Base-by-base conservation (phyloP, 306 rosid genomes). In the Mucuna pruriens region DNA sequence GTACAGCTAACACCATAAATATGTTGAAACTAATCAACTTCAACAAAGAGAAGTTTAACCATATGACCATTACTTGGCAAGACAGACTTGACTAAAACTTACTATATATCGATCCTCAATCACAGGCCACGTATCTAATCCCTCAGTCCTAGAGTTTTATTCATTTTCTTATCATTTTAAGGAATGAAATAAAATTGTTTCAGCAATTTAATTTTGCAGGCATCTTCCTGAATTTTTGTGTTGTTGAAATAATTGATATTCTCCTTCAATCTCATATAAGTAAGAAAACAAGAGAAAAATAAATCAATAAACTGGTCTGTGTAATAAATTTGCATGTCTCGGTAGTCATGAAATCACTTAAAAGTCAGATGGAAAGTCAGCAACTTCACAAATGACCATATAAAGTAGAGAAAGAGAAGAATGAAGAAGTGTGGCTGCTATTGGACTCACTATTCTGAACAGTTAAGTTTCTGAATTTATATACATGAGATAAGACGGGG, bases 111-210 rank as follows among this genome's bases (percentile, higher is more conserved):
- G 10, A 69, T 54, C 68, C 60, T 49, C 71, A 71, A 54, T 67
- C 71, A 71, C 71, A 40, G 45, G 52, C 40, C 25, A 25, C 3
- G 29, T 60, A 71, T 38, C 4, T 58, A 66, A 74, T 71, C 63
- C 49, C 72, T 46, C 78, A 34, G 69, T 51, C 73, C 51, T 75
- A 79, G 82, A 70, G 70, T 61, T 57, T 1, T 68, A 74, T 66
- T 42, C 49, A 45, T 16, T 34, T 82, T 67, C 31, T 46, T 49
- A 71, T 81, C 76, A 48, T 26, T 40, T 67, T 66, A 60, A 48
- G 63, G 82, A 85, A 36, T 57, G 46, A 78, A 54, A 17, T 73
- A 39, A 55, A 71, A 71, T 54, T n/a, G 22, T 57, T 77, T 55
- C 66, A 61, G n/a, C 19, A 67, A 45, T 55, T 60, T 31, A 8